These are phyloP conservation scores for Euphorbia pulcherrima DNA, from an alignment of 345 rosid genomes.

Conservation along the genomic window DNA sequence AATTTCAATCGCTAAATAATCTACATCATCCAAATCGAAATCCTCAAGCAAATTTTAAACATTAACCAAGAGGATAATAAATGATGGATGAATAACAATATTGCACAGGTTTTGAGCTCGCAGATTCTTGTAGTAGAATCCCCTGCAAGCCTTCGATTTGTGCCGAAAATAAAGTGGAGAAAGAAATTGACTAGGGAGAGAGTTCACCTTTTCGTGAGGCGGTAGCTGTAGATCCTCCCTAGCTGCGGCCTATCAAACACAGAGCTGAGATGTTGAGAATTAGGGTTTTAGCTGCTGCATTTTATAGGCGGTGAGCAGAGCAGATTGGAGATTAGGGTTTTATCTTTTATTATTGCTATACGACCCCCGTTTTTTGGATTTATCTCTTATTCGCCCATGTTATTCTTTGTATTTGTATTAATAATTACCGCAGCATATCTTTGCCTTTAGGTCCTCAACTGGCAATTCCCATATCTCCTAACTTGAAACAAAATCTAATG, in stretches of 20 bases:
- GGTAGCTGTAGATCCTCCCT: background rate
- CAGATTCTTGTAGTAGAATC: slow-evolving; percentile 30
- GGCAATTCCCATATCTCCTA: too few relatives aligned
- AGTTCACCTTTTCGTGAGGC: slow-evolving; percentile 2
- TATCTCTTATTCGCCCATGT: background rate
- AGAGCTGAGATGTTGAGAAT: too few relatives aligned
- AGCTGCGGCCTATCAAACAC: too few relatives aligned
- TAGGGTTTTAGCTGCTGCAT: slow-evolving; percentile 3
- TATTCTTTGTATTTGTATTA: too few relatives aligned
- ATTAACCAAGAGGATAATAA: slow-evolving; percentile 25
- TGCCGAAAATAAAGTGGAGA: slow-evolving; percentile 19
- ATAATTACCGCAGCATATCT: too few relatives aligned
- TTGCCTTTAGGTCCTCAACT: too few relatives aligned
- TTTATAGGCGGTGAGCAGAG: too few relatives aligned
- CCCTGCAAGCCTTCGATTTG: slow-evolving; percentile 84
- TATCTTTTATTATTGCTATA: background rate
- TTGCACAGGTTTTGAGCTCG: slow-evolving; percentile 86
- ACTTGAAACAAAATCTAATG: too few relatives aligned
- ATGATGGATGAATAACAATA: slow-evolving; percentile 32
- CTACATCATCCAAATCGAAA: slow-evolving; percentile 33
- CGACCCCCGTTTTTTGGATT: background rate
- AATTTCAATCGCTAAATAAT: slow-evolving; percentile 4
- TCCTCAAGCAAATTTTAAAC: slow-evolving; percentile 25
- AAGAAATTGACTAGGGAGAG: background rate
- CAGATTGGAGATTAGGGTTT: slow-evolving; percentile 18